Percentiles rank a stretch among this genome's conserved stretches.
Evolutionary conservation across 1,284 basidiomycete species (phyloP).

Genomic region (Trametes versicolor): DNA sequence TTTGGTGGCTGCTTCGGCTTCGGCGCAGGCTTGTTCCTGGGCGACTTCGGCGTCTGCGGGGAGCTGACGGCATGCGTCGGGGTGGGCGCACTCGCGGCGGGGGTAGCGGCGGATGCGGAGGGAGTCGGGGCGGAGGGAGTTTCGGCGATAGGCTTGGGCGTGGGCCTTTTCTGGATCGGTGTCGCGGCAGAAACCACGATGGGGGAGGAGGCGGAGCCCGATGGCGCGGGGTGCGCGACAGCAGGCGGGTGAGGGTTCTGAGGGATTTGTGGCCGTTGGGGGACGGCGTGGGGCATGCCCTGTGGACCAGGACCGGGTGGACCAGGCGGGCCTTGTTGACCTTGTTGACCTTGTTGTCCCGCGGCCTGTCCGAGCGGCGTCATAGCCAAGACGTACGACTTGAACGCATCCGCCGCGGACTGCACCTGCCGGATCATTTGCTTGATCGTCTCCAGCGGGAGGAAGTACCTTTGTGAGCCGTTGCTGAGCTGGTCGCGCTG

Average conservation of each 20-base stretch:
- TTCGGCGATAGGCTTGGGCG: constrained; percentile 29
- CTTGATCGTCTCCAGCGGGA: constrained; percentile 55
- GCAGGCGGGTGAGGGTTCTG: constrained; percentile 11
- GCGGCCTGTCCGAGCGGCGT: background rate
- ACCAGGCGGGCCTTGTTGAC: constrained; percentile 11
- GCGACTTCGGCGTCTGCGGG: constrained; percentile 51
- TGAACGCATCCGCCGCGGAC: constrained; percentile 52
- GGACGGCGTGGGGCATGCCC: background rate
- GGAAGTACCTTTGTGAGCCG: constrained; percentile 59
- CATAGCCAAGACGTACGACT: constrained; percentile 22
- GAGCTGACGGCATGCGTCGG: constrained; percentile 59
- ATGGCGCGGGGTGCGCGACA: constrained; percentile 16
- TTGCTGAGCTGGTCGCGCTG: constrained; percentile 59
- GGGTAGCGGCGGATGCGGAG: constrained; percentile 53
- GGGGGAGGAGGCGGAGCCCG: constrained; percentile 19
- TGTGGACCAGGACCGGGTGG: background rate
- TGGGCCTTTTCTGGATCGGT: constrained; percentile 32
- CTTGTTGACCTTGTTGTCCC: background rate
- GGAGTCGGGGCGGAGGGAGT: constrained; percentile 35
- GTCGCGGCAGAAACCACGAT: constrained; percentile 12
- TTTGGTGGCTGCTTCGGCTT: constrained; percentile 47
- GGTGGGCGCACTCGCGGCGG: constrained; percentile 60
- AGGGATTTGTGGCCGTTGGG: constrained; percentile 11
- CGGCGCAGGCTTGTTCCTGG: constrained; percentile 50
- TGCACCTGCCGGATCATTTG: constrained; percentile 58